A percentile compares a stretch with the other conserved stretches of the same genome.
Conservation (phyloP, 2,329 filamentous ascomycete species). For the Ceratocystis albifundus region DNA sequence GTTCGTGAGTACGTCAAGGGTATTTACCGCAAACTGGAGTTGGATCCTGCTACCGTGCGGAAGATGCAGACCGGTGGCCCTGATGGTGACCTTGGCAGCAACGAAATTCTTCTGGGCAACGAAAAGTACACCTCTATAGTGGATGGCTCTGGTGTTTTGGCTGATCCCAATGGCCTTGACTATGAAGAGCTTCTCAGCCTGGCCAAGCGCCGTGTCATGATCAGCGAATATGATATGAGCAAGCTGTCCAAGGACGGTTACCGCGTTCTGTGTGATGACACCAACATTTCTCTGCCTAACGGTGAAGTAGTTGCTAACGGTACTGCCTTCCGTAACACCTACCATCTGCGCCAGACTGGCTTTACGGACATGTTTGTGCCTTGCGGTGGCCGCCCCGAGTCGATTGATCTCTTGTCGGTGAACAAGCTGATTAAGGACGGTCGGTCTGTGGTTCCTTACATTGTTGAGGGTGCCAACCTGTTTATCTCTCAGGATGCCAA, state of each 20-base stretch:
- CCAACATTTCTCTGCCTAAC: constrained; percentile 71
- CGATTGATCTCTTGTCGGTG: constrained; percentile 82
- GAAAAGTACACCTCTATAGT: constrained; percentile 93
- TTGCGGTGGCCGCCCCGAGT: constrained; percentile 91
- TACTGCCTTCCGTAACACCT: constrained; percentile 93
- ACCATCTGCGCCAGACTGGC: constrained; percentile 71
- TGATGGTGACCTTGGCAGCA: constrained; percentile 91
- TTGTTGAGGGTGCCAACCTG: constrained; percentile 93
- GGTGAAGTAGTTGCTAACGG: constrained; percentile 85
- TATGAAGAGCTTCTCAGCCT: constrained; percentile 71
- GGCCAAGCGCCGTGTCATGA: constrained; percentile 80
- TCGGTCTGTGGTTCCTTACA: constrained; percentile 79
- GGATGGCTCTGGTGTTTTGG: constrained; percentile 90
- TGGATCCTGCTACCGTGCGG: constrained; percentile 71
- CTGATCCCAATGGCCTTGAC: constrained; percentile 83
- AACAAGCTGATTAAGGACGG: constrained; percentile 81
- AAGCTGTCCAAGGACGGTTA: constrained; percentile 86
- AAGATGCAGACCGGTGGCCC: constrained; percentile 98
- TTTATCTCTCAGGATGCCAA: constrained; percentile 99
- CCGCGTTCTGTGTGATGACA: constrained; percentile 83
- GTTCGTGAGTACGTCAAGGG: constrained; percentile 93
- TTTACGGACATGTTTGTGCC: constrained; percentile 85
- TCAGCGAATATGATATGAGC: constrained; percentile 68
- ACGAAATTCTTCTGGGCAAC: constrained; percentile 90
- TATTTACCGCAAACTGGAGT: constrained; percentile 89